Percentiles rank a stretch among this genome's conserved stretches.
Conservation (phyloP, 1,139 yeast species). For the Lodderomyces beijingensis region DNA sequence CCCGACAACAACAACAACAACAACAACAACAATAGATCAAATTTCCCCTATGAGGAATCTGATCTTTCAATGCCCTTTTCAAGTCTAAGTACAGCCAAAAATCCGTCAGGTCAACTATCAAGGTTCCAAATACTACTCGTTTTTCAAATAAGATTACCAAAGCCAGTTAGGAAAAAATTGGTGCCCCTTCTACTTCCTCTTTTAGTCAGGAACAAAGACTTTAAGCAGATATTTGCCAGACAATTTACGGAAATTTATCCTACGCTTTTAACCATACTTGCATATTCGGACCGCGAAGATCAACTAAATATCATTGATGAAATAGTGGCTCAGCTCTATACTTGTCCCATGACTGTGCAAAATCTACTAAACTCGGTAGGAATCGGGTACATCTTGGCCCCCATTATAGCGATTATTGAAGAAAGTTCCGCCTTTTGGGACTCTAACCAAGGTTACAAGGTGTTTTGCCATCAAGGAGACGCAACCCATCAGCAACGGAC, state of each 20-base stretch:
- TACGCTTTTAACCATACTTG: constrained; percentile 42
- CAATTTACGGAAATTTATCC: constrained; percentile 58
- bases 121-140: constrained; percentile 50
- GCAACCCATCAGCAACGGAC: constrained; percentile 16
- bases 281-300: constrained; percentile 62
- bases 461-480: constrained; percentile 16
- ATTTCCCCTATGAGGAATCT: not conserved
- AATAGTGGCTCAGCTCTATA: constrained; percentile 58
- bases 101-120: constrained; percentile 21
- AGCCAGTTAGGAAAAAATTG: constrained; percentile 42
- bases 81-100: not conserved
- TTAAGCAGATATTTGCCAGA: constrained; percentile 45
- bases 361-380: constrained; percentile 33
- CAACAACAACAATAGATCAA: not conserved
- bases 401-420: constrained; percentile 45
- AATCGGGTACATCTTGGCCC: constrained; percentile 42
- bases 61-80: not conserved
- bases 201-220: constrained; percentile 43
- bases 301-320: constrained; percentile 50
- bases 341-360: constrained; percentile 57
- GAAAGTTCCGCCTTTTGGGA: constrained; percentile 25
- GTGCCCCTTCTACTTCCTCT: constrained; percentile 50
- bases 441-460: constrained; percentile 25
- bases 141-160: constrained; percentile 56
- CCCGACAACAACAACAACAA: too few species aligned